Evolutionary conservation across 371 early-diverging fungal species (phyloP).

Genomic region (Parasitella parasitica): DNA sequence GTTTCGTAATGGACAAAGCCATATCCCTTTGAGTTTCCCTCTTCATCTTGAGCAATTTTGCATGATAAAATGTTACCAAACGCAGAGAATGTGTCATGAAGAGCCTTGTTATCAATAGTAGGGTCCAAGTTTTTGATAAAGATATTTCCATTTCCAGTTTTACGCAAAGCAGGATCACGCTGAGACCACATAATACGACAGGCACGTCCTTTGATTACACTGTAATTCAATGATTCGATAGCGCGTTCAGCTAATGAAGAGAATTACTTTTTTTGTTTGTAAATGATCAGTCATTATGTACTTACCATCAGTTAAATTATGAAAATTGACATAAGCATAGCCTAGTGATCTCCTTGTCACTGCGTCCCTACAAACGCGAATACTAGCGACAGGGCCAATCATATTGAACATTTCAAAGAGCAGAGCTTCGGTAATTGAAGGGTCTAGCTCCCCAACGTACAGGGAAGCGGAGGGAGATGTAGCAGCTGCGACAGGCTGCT

Average conservation of each 20-base stretch:
- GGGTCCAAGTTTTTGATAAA: constrained; percentile 99
- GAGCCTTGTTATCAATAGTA: constrained; percentile 92
- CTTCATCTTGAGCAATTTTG: constrained; percentile 86
- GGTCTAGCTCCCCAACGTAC: constrained; percentile 90
- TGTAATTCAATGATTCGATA: constrained; percentile 92
- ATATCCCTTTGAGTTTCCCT: constrained; percentile 85
- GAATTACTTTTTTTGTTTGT: neutral
- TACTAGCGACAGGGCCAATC: constrained; percentile 93
- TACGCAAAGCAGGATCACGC: constrained; percentile 94
- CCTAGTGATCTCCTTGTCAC: constrained; percentile 95
- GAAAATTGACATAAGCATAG: constrained; percentile 97
- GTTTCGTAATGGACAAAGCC: constrained; percentile 97
- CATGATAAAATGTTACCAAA: constrained; percentile 93
- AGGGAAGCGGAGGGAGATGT: constrained; percentile 69
- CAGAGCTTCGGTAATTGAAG: constrained; percentile 93
- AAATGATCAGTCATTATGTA: neutral
- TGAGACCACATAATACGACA: constrained; percentile 99
- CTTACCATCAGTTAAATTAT: constrained; percentile 69
- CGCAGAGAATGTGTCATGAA: constrained; percentile 93
- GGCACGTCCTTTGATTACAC: constrained; percentile 86
- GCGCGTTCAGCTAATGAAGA: constrained; percentile 80
- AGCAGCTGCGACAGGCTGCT: constrained; percentile 33
- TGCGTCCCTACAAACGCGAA: constrained; percentile 97
- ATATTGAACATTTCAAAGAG: constrained; percentile 95
- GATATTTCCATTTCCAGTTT: constrained; percentile 93